Conservation (phyloP, 306 rosid genomes). For the Vachellia pachyceras region DNA sequence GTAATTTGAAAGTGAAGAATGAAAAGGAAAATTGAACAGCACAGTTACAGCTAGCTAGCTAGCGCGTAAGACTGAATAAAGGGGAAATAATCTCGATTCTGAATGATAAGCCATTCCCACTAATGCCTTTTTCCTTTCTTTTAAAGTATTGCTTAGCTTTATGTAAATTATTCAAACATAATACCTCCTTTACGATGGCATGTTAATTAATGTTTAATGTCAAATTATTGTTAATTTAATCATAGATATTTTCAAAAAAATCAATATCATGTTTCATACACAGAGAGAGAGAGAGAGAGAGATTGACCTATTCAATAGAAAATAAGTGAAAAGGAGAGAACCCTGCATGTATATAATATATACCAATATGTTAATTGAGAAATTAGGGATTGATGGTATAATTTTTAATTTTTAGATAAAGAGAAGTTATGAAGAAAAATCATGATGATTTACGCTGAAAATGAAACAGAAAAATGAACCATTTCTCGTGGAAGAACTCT, state of each 20-base stretch:
- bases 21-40: conserved; percentile 61
- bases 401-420: background rate
- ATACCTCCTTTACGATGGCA: no score
- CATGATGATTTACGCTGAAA: background rate
- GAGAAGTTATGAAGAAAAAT: background rate
- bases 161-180: conserved; percentile 33
- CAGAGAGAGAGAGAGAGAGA: no score
- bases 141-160: conserved; percentile 42
- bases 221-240: background rate
- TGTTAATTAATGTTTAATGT: background rate
- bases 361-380: background rate
- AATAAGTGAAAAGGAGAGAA: background rate
- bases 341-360: background rate
- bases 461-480: background rate
- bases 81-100: no score
- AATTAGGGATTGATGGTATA: background rate
- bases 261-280: background rate
- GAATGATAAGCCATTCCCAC: conserved; percentile 44
- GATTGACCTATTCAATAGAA: background rate
- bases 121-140: conserved; percentile 35
- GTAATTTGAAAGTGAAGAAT: conserved; percentile 32
- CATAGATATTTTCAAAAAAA: background rate
- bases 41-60: conserved; percentile 26
- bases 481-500: conserved; percentile 16
- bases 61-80: conserved; percentile 26